Base-by-base conservation (phyloP, 2,329 filamentous ascomycete species). In the Xylaria sp. region DNA sequence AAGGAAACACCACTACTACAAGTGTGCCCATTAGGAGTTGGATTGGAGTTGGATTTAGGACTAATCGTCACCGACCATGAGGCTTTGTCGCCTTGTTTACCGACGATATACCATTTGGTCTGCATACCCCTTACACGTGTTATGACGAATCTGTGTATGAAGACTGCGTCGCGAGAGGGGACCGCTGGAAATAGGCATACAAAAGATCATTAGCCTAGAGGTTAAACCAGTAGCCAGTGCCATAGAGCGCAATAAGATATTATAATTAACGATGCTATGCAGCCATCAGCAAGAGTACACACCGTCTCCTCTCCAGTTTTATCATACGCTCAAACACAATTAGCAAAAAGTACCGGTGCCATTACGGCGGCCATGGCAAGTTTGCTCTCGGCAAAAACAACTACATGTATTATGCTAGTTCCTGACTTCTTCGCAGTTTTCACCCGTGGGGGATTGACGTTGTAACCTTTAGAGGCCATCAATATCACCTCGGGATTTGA, bases 211-310 rank as follows among this genome's bases (percentile, higher is more conserved):
- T 49, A 36, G 42, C 59, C 40, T 54, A 23, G 46, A 46, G 44
- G 54, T n/a, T 10, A 20, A 36, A 40, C n/a, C 23, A 54, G 54
- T 23, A 40, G 15, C 26, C 9, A 53, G 49, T 53, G 26, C 49
- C 10, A 58, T 59, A 63, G 38, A 67, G 38, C 42, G 15, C 54
- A 63, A 56, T 48, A 64, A 60, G 20, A 46, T 54, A 46, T 33
- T n/a, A 13, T n/a, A 36, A 28, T 42, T 42, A 26, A 57, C 36
- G 38, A 54, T 33, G 38, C 42, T 13, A 36, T 13, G 13, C 15
- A 54, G 23, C 23, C 23, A 23, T 23, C 23, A 23, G 23, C 23
- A 23, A 23, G 23, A 23, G 20, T 46, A 13, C 26, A 48, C 17
- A 13, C 28, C 33, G 7, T 26, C 13, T 33, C 53, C 20, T 57